phyloP scores from a whole-genome alignment of 257 asterid genomes.

The Gardenia jasminoides region DNA sequence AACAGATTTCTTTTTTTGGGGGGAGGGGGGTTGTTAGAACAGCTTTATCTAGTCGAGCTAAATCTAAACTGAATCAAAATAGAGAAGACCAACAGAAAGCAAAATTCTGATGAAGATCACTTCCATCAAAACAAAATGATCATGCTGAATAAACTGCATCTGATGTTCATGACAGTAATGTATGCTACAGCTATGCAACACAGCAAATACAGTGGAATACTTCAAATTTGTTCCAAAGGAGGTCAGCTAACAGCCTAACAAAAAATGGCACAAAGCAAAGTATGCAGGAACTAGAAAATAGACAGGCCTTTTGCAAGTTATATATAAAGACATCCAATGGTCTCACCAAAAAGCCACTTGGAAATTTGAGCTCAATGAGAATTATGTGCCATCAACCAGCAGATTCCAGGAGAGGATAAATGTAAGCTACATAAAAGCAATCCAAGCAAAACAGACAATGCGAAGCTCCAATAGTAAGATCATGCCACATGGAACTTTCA shows the following conservation, averaged over 20 bases:
- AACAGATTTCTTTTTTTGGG: no score
- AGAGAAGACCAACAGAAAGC: background rate
- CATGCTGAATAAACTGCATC: background rate
- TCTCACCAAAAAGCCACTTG: background rate
- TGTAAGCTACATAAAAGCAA: background rate
- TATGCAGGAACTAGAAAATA: background rate
- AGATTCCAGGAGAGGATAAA: background rate
- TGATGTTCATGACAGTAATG: background rate
- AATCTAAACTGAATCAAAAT: background rate
- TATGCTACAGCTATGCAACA: background rate
- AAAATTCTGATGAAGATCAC: background rate
- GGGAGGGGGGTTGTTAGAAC: no score
- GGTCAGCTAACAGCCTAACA: background rate
- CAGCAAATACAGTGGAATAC: background rate
- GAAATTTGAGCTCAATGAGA: background rate
- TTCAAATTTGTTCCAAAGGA: background rate
- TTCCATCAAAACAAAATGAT: no score
- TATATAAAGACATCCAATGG: background rate
- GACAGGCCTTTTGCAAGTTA: background rate
- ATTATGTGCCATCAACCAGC: background rate
- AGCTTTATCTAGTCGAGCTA: background rate
- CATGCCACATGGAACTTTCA: background rate
- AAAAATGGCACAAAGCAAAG: background rate
- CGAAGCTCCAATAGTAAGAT: background rate
- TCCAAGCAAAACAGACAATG: background rate